Conservation (phyloP, 2,329 filamentous ascomycete genomes). For the Aspergillus awamori region DNA sequence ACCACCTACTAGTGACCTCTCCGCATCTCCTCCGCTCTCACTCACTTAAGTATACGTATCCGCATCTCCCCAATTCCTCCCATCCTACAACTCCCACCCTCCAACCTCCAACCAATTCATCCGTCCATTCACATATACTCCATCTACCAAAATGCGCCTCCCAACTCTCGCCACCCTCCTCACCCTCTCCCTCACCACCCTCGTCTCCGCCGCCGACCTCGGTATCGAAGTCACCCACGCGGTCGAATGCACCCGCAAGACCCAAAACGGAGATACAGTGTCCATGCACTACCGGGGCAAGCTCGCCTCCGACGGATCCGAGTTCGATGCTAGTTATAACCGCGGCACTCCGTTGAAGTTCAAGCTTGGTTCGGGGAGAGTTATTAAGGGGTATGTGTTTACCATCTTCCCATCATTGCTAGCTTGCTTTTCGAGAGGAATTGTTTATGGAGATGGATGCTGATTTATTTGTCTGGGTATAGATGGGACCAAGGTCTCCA, state of each 20-base stretch:
- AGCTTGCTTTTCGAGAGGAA: background rate
- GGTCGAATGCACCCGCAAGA: constrained; percentile 80
- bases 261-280: constrained; percentile 73
- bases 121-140: too few relatives aligned
- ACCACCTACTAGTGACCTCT: too few relatives aligned
- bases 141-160: too few relatives aligned
- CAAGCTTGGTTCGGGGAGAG: constrained; percentile 74
- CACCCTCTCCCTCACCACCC: constrained; percentile 45
- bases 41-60: too few relatives aligned
- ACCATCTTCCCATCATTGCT: constrained; percentile 3
- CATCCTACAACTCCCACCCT: too few relatives aligned
- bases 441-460: background rate
- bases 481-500: constrained; percentile 89
- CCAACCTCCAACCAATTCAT: too few relatives aligned
- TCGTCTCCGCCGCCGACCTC: constrained; percentile 59
- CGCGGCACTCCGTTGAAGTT: constrained; percentile 77
- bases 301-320: constrained; percentile 68
- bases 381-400: constrained; percentile 78
- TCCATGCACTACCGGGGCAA: constrained; percentile 88
- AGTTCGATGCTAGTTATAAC: constrained; percentile 86
- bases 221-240: constrained; percentile 75
- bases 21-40: too few relatives aligned
- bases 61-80: too few relatives aligned
- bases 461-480: background rate
- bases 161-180: constrained; percentile 32